Evolutionary conservation across 106 monocot genomes (phyloP), one percentile per base, ranked within the genome.

Genomic region (Phalaenopsis equestris): DNA sequence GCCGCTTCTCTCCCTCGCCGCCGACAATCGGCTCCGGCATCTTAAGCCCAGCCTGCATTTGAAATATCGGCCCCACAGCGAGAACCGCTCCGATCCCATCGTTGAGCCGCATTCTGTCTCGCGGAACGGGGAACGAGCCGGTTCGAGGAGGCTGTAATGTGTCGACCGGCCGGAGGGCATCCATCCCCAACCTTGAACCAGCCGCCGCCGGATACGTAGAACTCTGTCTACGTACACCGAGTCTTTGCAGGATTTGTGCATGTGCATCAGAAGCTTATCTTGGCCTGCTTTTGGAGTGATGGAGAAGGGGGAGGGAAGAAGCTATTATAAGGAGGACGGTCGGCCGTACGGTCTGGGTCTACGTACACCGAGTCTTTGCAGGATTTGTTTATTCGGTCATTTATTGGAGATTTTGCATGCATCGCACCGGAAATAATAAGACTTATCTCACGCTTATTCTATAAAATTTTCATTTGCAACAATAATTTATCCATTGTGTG

Each of bases 141-240:
- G 70, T 38, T 70, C 38, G 79, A 79, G 79, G 1, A 42, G 67
- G 67, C 43, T 42, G 64, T 47, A 38, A 3, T 11, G 0, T 30
- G 38, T 65, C 61, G 24, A 8, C 8, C 19, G 79, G 30, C 67
- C 7, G 7, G 19, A 37, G 37, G 49, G 36, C 10, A n/a, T 48
- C 72, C 68, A 55, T 38, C 80, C 12, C 80, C 80, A 80, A 67
- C 65, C 14, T 61, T 56, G 19, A 46, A 79, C 79, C 67, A 79
- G 43, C 15, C 67, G 42, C 7, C 46, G 79, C 16, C 67, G 56
- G 2, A 79, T 11, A 6, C 79, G 65, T 67, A 48, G 56, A 24
- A 24, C 43, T 18, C 79, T 38, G 14, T 7, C 36, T 70, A 30
- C 30, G 30, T 30, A 30, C 30, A 30, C 30, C 30, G 30, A 30